Percentiles rank a stretch among this genome's conserved stretches.
Conservation (phyloP, 768 basidiomycete genomes). For the Trametes meyenii region DNA sequence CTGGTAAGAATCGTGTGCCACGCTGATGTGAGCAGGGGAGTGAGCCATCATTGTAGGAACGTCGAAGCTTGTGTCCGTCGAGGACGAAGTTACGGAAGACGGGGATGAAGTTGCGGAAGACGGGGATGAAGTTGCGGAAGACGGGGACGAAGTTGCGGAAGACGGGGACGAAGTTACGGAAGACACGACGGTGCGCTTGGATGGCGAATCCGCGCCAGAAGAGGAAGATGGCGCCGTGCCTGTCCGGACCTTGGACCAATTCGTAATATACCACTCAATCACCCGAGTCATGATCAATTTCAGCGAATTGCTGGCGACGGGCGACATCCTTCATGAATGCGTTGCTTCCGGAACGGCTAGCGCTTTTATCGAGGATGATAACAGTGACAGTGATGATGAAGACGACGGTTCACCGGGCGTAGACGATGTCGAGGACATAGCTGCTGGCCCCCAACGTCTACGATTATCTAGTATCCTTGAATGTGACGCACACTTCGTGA, state of each 20-base stretch:
- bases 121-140: slow-evolving; percentile 28
- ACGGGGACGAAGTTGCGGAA: slow-evolving; percentile 25
- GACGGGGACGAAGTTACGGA: slow-evolving; percentile 29
- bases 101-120: slow-evolving; percentile 28
- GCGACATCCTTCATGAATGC: slow-evolving; percentile 23
- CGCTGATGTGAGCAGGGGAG: too few species aligned
- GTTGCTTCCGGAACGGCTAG: slow-evolving; percentile 45
- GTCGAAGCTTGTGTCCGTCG: too few species aligned
- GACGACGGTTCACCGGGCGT: slow-evolving; percentile 28
- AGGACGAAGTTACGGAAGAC: slow-evolving; percentile 28
- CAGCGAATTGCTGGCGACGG: slow-evolving; percentile 35
- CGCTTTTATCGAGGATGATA: slow-evolving; percentile 37
- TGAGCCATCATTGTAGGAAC: not conserved
- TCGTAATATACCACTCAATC: slow-evolving; percentile 50
- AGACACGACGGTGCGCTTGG: slow-evolving; percentile 39
- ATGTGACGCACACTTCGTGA: slow-evolving; percentile 49
- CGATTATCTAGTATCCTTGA: slow-evolving; percentile 48
- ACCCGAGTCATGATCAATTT: slow-evolving; percentile 45
- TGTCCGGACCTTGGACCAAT: slow-evolving; percentile 57
- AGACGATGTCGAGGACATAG: not conserved
- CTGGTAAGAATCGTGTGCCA: too few species aligned
- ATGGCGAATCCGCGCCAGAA: slow-evolving; percentile 43
- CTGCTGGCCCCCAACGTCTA: slow-evolving; percentile 34
- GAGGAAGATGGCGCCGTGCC: slow-evolving; percentile 42
- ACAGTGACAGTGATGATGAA: slow-evolving; percentile 28